phyloP scores from a whole-genome alignment of 2,329 filamentous ascomycete species.

The Exophiala bonariae region DNA sequence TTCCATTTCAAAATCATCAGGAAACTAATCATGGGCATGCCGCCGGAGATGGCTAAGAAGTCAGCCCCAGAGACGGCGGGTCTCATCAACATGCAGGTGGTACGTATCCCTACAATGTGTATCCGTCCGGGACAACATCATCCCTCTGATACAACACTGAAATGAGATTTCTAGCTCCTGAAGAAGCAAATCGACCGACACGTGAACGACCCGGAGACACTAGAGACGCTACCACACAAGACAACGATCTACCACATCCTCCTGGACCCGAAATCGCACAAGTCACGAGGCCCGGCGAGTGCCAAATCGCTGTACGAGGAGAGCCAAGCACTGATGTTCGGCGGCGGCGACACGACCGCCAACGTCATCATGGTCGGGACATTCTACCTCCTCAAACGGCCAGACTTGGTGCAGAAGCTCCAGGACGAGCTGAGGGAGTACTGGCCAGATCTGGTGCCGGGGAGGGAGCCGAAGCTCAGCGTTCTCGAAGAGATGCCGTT shows the following conservation, averaged over 20 bases:
- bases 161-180: conserved; percentile 11
- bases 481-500: conserved; percentile 38
- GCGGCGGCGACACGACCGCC: conserved; percentile 46
- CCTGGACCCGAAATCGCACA: conserved; percentile 32
- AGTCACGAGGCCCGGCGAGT: conserved; percentile 34
- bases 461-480: not conserved
- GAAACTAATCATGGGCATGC: conserved; percentile 38
- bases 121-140: too few relatives aligned
- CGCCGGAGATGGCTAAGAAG: conserved; percentile 38
- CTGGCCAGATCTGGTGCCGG: conserved; percentile 37
- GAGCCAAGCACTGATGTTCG: conserved; percentile 48
- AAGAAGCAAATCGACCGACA: conserved; percentile 28
- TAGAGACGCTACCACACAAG: conserved; percentile 32
- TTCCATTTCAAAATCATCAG: conserved; percentile 34
- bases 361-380: conserved; percentile 43
- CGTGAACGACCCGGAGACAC: conserved; percentile 27
- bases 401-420: conserved; percentile 34
- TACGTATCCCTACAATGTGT: conserved; percentile 10
- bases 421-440: conserved; percentile 38
- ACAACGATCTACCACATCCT: conserved; percentile 41
- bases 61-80: conserved; percentile 38
- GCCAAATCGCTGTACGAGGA: conserved; percentile 43
- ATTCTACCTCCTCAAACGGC: conserved; percentile 41
- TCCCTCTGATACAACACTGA: too few relatives aligned
- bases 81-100: conserved; percentile 40